A percentile compares a stretch with the other conserved stretches of the same genome.
phyloP scores from a whole-genome alignment of 2,329 filamentous ascomycete species.

The Eurotiales sp. region DNA sequence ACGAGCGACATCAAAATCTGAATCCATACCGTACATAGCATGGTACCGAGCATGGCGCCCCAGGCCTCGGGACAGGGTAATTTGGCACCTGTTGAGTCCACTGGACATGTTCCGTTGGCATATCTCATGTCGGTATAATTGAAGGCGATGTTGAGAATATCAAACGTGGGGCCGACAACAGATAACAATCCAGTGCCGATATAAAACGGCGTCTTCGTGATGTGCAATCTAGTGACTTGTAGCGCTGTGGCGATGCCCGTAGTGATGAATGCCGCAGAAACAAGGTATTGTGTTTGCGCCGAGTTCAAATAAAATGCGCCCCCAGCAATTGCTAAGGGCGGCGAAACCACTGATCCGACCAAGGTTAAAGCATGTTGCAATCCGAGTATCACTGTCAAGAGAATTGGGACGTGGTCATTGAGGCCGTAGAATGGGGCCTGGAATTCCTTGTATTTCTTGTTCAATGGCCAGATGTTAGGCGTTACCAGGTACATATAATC shows the following conservation, averaged over 20 bases:
- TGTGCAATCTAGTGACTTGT: slow-evolving; percentile 74
- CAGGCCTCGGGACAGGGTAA: slow-evolving; percentile 74
- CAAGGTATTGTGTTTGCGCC: slow-evolving; percentile 68
- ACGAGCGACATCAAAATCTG: slow-evolving; percentile 74
- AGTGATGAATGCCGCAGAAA: slow-evolving; percentile 74
- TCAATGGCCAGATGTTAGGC: slow-evolving; percentile 53
- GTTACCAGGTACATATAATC: slow-evolving; percentile 55
- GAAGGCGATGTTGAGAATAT: slow-evolving; percentile 70
- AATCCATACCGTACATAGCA: slow-evolving; percentile 61
- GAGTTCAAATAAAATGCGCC: slow-evolving; percentile 59
- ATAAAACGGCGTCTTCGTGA: slow-evolving; percentile 69
- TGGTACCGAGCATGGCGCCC: slow-evolving; percentile 69
- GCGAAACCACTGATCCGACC: slow-evolving; percentile 71
- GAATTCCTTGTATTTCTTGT: slow-evolving; percentile 40
- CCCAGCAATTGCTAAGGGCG: slow-evolving; percentile 67
- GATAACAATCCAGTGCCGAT: slow-evolving; percentile 76
- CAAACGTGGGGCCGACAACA: slow-evolving; percentile 74
- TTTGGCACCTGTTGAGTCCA: slow-evolving; percentile 57
- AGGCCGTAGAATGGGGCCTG: slow-evolving; percentile 81
- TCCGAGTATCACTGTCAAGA: slow-evolving; percentile 70
- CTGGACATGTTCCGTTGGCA: slow-evolving; percentile 63
- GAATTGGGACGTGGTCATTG: slow-evolving; percentile 70
- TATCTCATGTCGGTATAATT: slow-evolving; percentile 72
- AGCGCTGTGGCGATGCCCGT: slow-evolving; percentile 70
- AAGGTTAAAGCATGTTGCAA: slow-evolving; percentile 78